Evolutionary conservation across 345 rosid species (phyloP).

Genomic region (Eutrema japonicum): DNA sequence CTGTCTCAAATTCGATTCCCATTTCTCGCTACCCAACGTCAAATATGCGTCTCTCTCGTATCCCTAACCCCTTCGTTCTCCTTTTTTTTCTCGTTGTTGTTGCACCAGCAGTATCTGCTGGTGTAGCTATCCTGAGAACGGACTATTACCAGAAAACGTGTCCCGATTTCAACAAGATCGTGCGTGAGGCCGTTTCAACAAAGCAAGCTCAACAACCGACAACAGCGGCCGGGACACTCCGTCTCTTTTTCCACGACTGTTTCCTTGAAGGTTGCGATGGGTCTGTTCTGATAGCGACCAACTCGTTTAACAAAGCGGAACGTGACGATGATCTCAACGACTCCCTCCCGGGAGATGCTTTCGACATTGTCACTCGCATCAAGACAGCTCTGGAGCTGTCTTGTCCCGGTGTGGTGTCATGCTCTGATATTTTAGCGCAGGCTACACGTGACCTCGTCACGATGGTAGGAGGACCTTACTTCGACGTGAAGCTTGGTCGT

Average conservation of each 20-base stretch:
- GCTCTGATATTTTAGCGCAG: conserved; percentile 61
- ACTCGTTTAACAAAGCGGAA: conserved; percentile 58
- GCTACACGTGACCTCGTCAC: conserved; percentile 62
- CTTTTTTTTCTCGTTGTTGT: background rate
- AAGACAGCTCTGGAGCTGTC: conserved; percentile 58
- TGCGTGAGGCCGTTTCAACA: conserved; percentile 47
- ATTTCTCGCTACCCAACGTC: background rate
- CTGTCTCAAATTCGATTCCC: conserved; percentile 4
- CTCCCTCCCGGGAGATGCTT: conserved; percentile 64
- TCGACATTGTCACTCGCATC: conserved; percentile 50
- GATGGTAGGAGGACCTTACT: conserved; percentile 66
- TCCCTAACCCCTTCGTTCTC: conserved; percentile 23
- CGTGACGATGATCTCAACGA: conserved; percentile 56
- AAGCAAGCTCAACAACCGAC: conserved; percentile 51
- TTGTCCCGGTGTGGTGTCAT: conserved; percentile 65
- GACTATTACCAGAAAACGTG: conserved; percentile 60
- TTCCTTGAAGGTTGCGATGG: conserved; percentile 69
- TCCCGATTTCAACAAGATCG: conserved; percentile 53
- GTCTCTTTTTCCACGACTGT: conserved; percentile 67
- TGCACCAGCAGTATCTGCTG: conserved; percentile 30
- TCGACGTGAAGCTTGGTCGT: conserved; percentile 52
- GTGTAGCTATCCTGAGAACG: conserved; percentile 38
- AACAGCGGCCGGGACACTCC: conserved; percentile 64
- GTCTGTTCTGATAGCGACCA: conserved; percentile 57
- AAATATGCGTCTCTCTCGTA: conserved; percentile 29